Conservation (phyloP, 75 land plant genomes). For the Sequoia sempervirens region DNA sequence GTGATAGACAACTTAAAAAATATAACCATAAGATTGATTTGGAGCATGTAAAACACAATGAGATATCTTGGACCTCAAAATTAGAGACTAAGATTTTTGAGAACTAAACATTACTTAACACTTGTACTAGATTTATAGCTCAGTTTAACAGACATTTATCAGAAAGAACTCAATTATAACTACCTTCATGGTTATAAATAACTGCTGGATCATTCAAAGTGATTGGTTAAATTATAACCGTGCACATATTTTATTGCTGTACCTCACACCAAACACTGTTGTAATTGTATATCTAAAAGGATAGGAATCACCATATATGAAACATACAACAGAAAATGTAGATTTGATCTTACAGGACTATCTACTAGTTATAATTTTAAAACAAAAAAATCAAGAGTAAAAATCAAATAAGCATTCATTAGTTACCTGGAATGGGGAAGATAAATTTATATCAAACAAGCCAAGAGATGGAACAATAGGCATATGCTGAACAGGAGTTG, state of each 20-base stretch:
- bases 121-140: not conserved
- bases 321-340: not conserved
- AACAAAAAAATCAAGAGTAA: not conserved
- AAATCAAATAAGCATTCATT: not conserved
- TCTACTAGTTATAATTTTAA: not conserved
- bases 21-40: too few species aligned
- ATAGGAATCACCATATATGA: not conserved
- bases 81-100: not conserved
- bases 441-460: slow-evolving; percentile 65
- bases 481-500: slow-evolving; percentile 64
- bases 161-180: not conserved
- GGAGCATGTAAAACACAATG: not conserved
- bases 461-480: slow-evolving; percentile 67
- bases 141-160: too few species aligned
- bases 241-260: not conserved
- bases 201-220: not conserved
- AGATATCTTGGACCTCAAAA: not conserved
- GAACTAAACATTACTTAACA: not conserved
- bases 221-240: not conserved
- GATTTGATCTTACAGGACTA: not conserved
- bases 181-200: not conserved
- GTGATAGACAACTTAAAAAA: not conserved
- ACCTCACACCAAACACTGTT: not conserved
- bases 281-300: not conserved
- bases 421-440: slow-evolving; percentile 87